Evolutionary conservation across 768 basidiomycete genomes (phyloP).

Genomic region (Termitomyces sp.): DNA sequence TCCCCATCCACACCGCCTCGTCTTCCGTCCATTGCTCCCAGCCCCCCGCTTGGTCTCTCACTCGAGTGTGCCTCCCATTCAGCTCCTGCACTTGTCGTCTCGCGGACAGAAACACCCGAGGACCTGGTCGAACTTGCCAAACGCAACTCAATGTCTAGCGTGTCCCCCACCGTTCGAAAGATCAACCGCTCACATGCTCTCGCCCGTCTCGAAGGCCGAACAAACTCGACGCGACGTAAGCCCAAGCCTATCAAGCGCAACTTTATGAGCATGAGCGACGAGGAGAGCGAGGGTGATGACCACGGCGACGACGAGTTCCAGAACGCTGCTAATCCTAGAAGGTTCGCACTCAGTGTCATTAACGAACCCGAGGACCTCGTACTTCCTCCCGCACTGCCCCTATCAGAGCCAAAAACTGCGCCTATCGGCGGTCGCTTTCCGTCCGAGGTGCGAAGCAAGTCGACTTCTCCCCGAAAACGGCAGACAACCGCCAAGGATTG

Average conservation of each 20-base stretch:
- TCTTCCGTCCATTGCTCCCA: conserved; percentile 26
- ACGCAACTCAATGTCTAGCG: conserved; percentile 28
- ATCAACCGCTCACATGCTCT: conserved; percentile 57
- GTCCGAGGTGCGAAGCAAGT: not conserved
- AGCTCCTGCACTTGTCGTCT: conserved; percentile 16
- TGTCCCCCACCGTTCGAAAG: conserved; percentile 41
- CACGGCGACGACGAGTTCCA: conserved; percentile 22
- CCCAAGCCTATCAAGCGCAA: conserved; percentile 29
- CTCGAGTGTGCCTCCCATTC: conserved; percentile 15
- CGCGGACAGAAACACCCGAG: too few relatives aligned
- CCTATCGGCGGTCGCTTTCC: conserved; percentile 10
- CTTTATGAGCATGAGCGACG: conserved; percentile 69
- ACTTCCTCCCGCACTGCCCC: conserved; percentile 20
- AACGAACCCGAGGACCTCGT: conserved; percentile 37
- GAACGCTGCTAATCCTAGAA: conserved; percentile 1
- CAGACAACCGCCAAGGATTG: conserved; percentile 35
- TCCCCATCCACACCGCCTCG: conserved; percentile 22
- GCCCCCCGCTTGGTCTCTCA: conserved; percentile 22
- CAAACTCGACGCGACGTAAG: conserved; percentile 16
- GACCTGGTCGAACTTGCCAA: too few relatives aligned
- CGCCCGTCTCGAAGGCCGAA: conserved; percentile 59
- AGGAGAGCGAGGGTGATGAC: conserved; percentile 48
- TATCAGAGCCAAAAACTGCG: conserved; percentile 13
- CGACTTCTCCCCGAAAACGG: conserved; percentile 11
- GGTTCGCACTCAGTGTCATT: conserved; percentile 15